Evolutionary conservation across 441 rosid species (phyloP).

Genomic region (Erodium trifolium): DNA sequence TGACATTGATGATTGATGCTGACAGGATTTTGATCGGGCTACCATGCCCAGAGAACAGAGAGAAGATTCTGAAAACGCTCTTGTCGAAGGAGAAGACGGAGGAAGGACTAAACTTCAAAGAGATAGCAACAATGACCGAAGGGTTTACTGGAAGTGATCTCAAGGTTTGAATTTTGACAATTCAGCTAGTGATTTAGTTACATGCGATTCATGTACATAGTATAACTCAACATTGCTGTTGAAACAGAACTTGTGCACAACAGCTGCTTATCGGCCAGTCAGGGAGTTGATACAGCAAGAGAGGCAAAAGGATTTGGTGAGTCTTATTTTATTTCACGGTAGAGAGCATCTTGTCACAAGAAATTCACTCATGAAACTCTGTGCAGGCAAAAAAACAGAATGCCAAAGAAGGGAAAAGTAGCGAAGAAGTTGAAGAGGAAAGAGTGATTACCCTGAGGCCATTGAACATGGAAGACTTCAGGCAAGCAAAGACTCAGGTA

Average conservation of each 20-base stretch:
- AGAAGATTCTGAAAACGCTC: conserved; percentile 49
- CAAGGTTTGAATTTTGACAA: conserved; percentile 31
- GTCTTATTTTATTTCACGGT: neutral
- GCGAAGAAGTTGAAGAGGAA: conserved; percentile 27
- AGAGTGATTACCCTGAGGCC: conserved; percentile 54
- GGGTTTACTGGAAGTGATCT: conserved; percentile 71
- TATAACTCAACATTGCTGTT: conserved; percentile 11
- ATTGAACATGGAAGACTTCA: conserved; percentile 57
- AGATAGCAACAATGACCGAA: conserved; percentile 58
- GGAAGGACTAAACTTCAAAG: conserved; percentile 46
- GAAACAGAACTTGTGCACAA: conserved; percentile 60
- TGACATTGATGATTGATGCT: neutral
- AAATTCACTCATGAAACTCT: neutral
- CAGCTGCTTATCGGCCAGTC: conserved; percentile 70
- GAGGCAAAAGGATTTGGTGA: conserved; percentile 54
- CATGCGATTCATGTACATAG: neutral
- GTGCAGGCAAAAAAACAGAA: conserved; percentile 35
- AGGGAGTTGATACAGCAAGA: conserved; percentile 72
- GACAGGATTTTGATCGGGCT: conserved; percentile 69
- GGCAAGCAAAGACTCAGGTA: conserved; percentile 73
- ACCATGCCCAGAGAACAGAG: conserved; percentile 52
- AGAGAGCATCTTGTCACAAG: no score
- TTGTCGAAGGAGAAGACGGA: conserved; percentile 54
- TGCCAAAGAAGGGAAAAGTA: conserved; percentile 9
- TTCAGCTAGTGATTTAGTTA: neutral